phyloP scores from a whole-genome alignment of 164 flowering plant species.

The Taxillus chinensis region DNA sequence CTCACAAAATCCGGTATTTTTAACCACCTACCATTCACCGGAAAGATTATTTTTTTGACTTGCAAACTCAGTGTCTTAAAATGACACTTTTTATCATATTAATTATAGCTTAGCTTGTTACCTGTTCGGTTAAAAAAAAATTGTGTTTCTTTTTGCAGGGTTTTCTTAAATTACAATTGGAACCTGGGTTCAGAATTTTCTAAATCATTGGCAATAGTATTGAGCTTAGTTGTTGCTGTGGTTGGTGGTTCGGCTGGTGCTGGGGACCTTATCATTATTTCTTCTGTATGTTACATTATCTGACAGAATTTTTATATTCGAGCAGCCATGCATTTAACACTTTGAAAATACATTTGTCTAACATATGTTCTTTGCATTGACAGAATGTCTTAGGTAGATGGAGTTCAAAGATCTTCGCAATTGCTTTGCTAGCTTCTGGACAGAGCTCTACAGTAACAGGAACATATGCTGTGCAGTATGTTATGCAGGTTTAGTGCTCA shows the following conservation, averaged over 20 bases:
- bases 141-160: slow-evolving; percentile 37
- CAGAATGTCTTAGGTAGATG: slow-evolving; percentile 88
- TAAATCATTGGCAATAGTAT: slow-evolving; percentile 82
- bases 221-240: slow-evolving; percentile 78
- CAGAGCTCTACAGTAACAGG: slow-evolving; percentile 99
- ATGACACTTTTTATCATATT: too few relatives aligned
- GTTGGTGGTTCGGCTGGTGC: slow-evolving; percentile 92
- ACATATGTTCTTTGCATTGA: too few relatives aligned
- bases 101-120: too few relatives aligned
- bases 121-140: too few relatives aligned
- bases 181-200: slow-evolving; percentile 77
- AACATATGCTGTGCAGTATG: slow-evolving; percentile 94
- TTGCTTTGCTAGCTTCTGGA: slow-evolving; percentile 93
- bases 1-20: not conserved
- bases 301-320: not conserved
- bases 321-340: too few relatives aligned
- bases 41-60: too few relatives aligned
- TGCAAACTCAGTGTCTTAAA: too few relatives aligned
- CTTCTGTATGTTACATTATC: not conserved
- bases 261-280: slow-evolving; percentile 40
- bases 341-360: too few relatives aligned
- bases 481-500: slow-evolving; percentile 64
- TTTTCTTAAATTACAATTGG: slow-evolving; percentile 67
- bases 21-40: too few relatives aligned
- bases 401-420: slow-evolving; percentile 89